These are phyloP conservation scores for Fusarium sp. DNA, from an alignment of 2,329 filamentous ascomycete species.

Conservation along the genomic window DNA sequence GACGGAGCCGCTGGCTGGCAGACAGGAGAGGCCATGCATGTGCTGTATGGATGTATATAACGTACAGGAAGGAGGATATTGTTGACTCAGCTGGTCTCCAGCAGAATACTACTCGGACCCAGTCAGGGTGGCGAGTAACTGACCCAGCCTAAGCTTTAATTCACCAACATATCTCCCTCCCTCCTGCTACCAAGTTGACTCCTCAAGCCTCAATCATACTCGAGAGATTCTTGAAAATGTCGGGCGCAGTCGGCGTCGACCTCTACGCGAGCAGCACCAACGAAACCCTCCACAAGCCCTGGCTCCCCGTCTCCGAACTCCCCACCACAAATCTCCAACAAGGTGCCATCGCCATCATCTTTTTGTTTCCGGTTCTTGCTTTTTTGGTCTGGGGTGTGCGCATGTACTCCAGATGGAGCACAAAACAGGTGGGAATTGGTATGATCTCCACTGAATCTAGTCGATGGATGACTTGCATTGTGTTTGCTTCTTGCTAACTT, in stretches of 20 bases:
- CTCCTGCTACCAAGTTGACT: no score
- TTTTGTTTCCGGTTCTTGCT: conserved; percentile 29
- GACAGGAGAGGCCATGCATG: background rate
- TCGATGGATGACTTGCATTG: background rate
- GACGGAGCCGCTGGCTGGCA: background rate
- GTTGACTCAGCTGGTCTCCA: background rate
- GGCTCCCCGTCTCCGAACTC: conserved; percentile 21
- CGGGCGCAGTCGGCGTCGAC: background rate
- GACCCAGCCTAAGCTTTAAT: background rate
- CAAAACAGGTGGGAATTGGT: conserved; percentile 37
- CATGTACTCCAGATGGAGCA: conserved; percentile 30
- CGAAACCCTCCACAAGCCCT: conserved; percentile 15
- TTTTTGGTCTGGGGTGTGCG: conserved; percentile 27
- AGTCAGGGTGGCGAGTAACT: background rate
- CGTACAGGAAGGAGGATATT: background rate
- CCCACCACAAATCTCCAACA: conserved; percentile 34
- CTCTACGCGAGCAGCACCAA: background rate
- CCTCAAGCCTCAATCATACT: background rate
- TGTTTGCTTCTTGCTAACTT: conserved; percentile 2
- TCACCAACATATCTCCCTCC: background rate
- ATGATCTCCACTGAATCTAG: background rate
- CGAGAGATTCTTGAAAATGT: background rate
- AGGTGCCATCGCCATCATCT: conserved; percentile 32
- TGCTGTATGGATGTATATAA: background rate
- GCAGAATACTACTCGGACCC: background rate